Conservation (phyloP, 176 grass and related monocot species). For the Carex myosuroides region DNA sequence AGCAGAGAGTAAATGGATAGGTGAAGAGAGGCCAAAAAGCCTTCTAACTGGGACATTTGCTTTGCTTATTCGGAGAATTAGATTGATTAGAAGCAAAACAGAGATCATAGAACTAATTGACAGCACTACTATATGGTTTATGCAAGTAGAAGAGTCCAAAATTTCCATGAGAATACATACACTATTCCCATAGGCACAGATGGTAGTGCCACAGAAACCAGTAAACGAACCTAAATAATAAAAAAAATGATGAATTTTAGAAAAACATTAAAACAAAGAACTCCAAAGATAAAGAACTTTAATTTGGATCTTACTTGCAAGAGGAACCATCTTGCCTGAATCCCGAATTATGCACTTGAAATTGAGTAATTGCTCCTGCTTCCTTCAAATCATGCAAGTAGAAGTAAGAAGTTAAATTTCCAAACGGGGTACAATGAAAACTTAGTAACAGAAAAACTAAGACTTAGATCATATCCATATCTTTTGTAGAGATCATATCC, state of each 20-base stretch:
- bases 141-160: slow-evolving; percentile 58
- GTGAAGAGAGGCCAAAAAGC: slow-evolving; percentile 22
- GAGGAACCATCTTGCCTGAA: slow-evolving; percentile 28
- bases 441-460: background rate
- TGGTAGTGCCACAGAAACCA: slow-evolving; percentile 25
- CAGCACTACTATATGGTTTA: slow-evolving; percentile 43
- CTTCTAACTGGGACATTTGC: background rate
- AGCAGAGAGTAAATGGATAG: slow-evolving; percentile 18
- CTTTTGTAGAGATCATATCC: too few species aligned
- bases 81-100: slow-evolving; percentile 24
- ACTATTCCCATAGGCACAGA: slow-evolving; percentile 33
- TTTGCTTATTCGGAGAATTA: slow-evolving; percentile 39
- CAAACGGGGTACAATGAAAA: background rate
- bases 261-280: background rate
- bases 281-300: background rate
- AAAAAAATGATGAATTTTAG: background rate
- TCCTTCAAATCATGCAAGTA: slow-evolving; percentile 1
- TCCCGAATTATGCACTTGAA: background rate
- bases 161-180: slow-evolving; percentile 26
- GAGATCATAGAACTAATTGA: slow-evolving; percentile 7
- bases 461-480: background rate
- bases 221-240: slow-evolving; percentile 36
- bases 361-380: background rate
- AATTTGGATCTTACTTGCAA: slow-evolving; percentile 25
- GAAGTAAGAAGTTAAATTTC: background rate